Conservation (phyloP, 306 rosid genomes). For the Cicer pinnatifidum region DNA sequence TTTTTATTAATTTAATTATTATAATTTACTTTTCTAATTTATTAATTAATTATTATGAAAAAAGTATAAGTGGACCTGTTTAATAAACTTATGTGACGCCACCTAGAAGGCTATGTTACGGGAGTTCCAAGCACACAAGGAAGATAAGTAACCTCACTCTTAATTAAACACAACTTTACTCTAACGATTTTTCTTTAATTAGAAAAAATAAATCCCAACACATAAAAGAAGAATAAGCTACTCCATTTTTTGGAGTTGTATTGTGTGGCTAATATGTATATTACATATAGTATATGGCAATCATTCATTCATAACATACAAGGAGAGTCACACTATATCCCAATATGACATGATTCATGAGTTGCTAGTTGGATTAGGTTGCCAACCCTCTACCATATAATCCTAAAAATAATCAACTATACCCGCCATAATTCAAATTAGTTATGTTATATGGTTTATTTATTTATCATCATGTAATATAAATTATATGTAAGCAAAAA, state of each 20-base stretch:
- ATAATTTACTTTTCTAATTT: too few species aligned
- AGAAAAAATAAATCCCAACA: conserved; percentile 9
- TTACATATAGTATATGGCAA: conserved; percentile 17
- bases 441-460: background rate
- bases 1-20: too few species aligned
- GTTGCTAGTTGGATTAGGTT: conserved; percentile 64
- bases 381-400: conserved; percentile 59
- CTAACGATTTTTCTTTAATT: conserved; percentile 10
- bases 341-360: conserved; percentile 33
- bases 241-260: conserved; percentile 29
- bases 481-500: too few species aligned
- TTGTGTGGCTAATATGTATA: conserved; percentile 41
- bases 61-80: background rate
- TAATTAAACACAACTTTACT: conserved; percentile 35
- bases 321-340: conserved; percentile 43
- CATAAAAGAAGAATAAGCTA: background rate
- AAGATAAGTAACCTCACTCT: conserved; percentile 11
- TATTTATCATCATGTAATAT: too few species aligned
- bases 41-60: background rate
- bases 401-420: conserved; percentile 34
- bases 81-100: background rate
- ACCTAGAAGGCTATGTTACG: conserved; percentile 9
- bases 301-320: conserved; percentile 20
- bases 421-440: conserved; percentile 77
- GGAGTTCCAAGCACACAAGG: conserved; percentile 21